Evolutionary conservation across 2,329 filamentous ascomycete species (phyloP), one percentile per base, ranked within the genome.

Genomic region (Thermomyces lanuginosus): DNA sequence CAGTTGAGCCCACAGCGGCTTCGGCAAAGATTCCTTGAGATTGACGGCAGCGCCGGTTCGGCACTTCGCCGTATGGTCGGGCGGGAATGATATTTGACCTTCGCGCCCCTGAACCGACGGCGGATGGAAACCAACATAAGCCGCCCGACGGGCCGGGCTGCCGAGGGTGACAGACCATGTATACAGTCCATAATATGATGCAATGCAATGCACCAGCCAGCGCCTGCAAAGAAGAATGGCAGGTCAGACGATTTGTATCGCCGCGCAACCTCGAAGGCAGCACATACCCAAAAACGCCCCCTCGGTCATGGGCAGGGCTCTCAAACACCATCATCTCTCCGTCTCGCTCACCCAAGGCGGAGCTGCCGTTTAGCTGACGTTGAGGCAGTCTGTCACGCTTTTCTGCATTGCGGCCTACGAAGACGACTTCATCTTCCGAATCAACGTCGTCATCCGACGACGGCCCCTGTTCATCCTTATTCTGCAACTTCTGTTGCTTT

Each of bases 141-240:
- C 82, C 35, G 89, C 76, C 27, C 80, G 69, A 27, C 75, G 68
- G 8, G 72, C 67, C 2, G 81, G 76, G 37, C 72, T 63, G 16
- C 72, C 73, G 1, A 76, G 65, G 0, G 76, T 77, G 33, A 86
- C 69, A 4, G 79, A 84, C 59, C 74, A 82, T 11, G 84, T 92
- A 34, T 73, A 69, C 30, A 93, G 65, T 22, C 83, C 84, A 47
- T 95, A 95, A 51, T 95, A 95, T 21, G 76, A 71, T 6, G 81
- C 86, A 36, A 95, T 84, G 31, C 80, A 78, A 53, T 95, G 84
- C 1, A 91, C 81, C 28, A 95, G 69, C 79, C 84, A 95, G 36
- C 86, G 78, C 39, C 79, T 86, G 34, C 11, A 22, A 22, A 16
- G 20, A 25, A 37, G 27, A 13, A 13, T 21, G 16, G 2, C 8